Evolutionary conservation across 2,329 filamentous ascomycete genomes (phyloP).

Genomic region (Trichoderma sp.): DNA sequence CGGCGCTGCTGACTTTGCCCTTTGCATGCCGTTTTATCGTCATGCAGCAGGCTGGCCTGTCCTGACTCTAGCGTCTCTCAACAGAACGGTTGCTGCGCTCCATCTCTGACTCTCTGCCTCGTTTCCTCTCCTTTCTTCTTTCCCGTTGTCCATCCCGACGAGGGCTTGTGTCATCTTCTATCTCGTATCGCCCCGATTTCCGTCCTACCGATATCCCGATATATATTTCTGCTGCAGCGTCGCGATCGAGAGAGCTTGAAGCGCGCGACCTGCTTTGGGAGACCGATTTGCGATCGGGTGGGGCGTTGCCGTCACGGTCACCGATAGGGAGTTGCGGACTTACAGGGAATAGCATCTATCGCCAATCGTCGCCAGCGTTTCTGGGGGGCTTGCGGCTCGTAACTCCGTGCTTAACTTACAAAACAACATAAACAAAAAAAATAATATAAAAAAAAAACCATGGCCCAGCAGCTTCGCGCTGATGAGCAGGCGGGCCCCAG

Average conservation of each 20-base stretch:
- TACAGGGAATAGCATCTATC: constrained; percentile 9
- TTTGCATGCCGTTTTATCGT: constrained; percentile 14
- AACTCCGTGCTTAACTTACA: background rate
- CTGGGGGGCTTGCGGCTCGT: background rate
- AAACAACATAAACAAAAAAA: background rate
- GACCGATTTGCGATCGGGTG: constrained; percentile 22
- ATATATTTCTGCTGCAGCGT: background rate
- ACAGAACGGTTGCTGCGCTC: constrained; percentile 7
- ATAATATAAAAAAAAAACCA: background rate
- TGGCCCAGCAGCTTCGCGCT: constrained; percentile 6
- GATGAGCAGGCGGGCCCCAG: constrained; percentile 10
- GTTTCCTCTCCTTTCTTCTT: background rate
- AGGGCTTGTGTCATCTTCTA: background rate
- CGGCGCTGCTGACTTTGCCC: constrained; percentile 15
- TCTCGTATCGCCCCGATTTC: background rate
- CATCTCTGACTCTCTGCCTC: background rate
- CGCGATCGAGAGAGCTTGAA: background rate
- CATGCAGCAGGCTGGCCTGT: constrained; percentile 9
- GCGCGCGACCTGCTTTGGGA: constrained; percentile 6
- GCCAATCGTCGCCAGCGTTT: constrained; percentile 7
- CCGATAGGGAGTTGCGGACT: constrained; percentile 21
- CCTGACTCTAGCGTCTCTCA: constrained; percentile 17
- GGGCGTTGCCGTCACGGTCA: constrained; percentile 15
- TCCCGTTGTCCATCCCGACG: background rate
- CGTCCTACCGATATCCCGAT: background rate